Conservation (phyloP, 2,329 filamentous ascomycete species). For the Sporothrix pallida region DNA sequence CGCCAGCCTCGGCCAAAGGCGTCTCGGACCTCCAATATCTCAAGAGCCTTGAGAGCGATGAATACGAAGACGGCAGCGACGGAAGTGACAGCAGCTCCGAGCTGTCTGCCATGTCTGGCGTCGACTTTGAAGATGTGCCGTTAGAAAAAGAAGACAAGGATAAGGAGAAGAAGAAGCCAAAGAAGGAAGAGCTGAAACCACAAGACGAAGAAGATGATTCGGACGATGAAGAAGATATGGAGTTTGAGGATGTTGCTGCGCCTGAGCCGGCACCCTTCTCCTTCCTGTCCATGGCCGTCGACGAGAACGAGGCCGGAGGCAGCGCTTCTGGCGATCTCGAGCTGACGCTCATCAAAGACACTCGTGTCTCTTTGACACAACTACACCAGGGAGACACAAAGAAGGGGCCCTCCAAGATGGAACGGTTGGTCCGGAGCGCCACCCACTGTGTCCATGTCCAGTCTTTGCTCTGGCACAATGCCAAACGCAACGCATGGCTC, state of each 20-base stretch:
- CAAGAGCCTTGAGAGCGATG: conserved; percentile 13
- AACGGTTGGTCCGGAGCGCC: conserved; percentile 75
- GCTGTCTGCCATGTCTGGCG: conserved; percentile 61
- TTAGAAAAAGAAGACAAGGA: conserved; percentile 48
- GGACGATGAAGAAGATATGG: conserved; percentile 62
- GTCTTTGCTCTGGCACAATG: conserved; percentile 86
- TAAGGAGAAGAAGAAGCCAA: conserved; percentile 44
- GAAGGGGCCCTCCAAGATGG: conserved; percentile 84
- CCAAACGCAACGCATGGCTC: conserved; percentile 81
- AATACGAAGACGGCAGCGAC: background rate
- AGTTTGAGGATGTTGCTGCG: conserved; percentile 63
- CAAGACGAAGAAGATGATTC: conserved; percentile 39
- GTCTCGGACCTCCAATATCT: conserved; percentile 50
- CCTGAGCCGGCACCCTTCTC: conserved; percentile 42
- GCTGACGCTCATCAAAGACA: conserved; percentile 68
- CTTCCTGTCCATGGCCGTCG: conserved; percentile 43
- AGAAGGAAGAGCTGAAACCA: conserved; percentile 32
- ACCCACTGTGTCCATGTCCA: conserved; percentile 92
- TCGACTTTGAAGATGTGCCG: conserved; percentile 61
- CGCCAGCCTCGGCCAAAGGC: conserved; percentile 50
- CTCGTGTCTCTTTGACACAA: conserved; percentile 63
- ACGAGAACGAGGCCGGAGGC: conserved; percentile 42
- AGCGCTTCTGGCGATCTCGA: conserved; percentile 71
- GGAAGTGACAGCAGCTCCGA: conserved; percentile 56
- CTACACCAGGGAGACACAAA: conserved; percentile 65